Conservation (phyloP, 1,139 yeast species). For the Hanseniaspora gamundiae region DNA sequence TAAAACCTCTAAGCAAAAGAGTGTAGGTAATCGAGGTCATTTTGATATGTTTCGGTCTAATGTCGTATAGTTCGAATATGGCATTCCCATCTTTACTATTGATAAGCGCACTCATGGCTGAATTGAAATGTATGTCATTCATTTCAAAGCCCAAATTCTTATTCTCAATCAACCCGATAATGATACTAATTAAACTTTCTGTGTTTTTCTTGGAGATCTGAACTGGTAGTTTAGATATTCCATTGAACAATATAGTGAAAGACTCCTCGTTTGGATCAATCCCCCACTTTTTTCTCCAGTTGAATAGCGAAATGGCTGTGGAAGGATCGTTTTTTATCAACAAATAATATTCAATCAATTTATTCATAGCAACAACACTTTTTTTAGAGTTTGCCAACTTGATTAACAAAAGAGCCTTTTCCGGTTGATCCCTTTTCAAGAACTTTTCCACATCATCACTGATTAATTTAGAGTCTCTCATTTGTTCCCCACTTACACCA, state of each 20-base stretch:
- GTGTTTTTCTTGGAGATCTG: slow-evolving; percentile 16
- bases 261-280: slow-evolving; percentile 43
- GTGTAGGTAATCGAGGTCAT: slow-evolving; percentile 17
- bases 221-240: slow-evolving; percentile 32
- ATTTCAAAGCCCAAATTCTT: slow-evolving; percentile 7
- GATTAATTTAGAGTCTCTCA: slow-evolving; percentile 44
- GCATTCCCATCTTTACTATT: slow-evolving; percentile 16
- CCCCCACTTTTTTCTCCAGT: slow-evolving; percentile 49
- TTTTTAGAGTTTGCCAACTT: slow-evolving; percentile 33
- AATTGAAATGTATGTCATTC: slow-evolving; percentile 19
- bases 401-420: slow-evolving; percentile 43
- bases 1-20: slow-evolving; percentile 15
- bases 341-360: slow-evolving; percentile 39
- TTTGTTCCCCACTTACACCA: slow-evolving; percentile 44
- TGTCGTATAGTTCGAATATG: slow-evolving; percentile 16
- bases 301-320: slow-evolving; percentile 38
- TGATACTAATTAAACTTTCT: slow-evolving; percentile 14
- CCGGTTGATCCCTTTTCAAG: slow-evolving; percentile 34
- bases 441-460: slow-evolving; percentile 41
- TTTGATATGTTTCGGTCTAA: slow-evolving; percentile 11
- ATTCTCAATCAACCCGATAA: slow-evolving; percentile 11
- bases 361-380: slow-evolving; percentile 53
- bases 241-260: slow-evolving; percentile 44
- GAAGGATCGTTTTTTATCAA: slow-evolving; percentile 28
- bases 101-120: slow-evolving; percentile 21